Evolutionary conservation across 106 monocot genomes (phyloP), one percentile per base, ranked within the genome.

Genomic region (Dioscorea alata): DNA sequence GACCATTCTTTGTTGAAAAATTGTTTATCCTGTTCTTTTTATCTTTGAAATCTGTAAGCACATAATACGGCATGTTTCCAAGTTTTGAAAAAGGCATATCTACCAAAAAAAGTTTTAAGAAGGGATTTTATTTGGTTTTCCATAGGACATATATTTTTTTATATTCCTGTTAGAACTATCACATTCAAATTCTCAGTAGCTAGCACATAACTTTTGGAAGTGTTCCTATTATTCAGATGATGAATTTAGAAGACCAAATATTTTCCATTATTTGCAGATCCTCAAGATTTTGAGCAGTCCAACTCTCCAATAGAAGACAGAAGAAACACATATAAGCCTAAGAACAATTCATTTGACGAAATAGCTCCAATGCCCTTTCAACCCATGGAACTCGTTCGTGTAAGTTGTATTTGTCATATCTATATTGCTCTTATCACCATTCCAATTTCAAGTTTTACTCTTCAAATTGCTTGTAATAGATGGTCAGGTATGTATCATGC

Each of bases 281-380:
- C 15, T 60, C 61, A 22, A 34, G 73, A 73, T 63, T 19, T 18
- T 49, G 60, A 49, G 33, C 63, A 52, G 20, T 48, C 82, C 24
- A 34, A 60, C 65, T 49, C 63, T 23, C 25, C 23, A n/a, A 23
- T 13, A 23, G 75, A 50, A 50, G 34, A 71, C 24, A 50, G 65
- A 31, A 79, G 76, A 49, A 51, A 53, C 48, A 72, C 72, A 58
- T 69, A 79, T 50, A 59, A 56, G 50, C 16, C 68, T 65, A 66
- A 31, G 31, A 64, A 32, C 51, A 60, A 75, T 68, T 24, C 68
- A 50, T 54, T 28, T 10, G 49, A 60, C 10, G 14, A 48, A 24
- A 13, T 65, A 13, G 20, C 64, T 76, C 34, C 68, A 31, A 65
- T 53, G 50, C 57, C 59, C 72, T 59, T 18, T 10, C 57, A 63